phyloP scores from a whole-genome alignment of 192 early-diverging fungal genomes.

The Diversispora eburnea region DNA sequence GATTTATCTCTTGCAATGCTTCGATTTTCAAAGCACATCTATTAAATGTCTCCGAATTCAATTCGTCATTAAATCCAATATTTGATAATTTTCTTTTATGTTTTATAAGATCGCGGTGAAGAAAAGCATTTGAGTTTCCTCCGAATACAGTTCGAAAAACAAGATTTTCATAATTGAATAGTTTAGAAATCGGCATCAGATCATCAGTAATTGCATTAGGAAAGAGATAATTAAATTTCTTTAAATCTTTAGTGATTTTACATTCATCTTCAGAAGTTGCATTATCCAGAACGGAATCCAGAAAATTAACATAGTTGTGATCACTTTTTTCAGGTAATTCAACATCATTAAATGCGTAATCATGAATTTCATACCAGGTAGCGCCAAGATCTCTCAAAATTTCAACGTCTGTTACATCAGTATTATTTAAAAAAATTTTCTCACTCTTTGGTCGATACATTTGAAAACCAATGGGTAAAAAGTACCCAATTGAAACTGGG shows the following conservation, averaged over 20 bases:
- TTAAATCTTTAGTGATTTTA: neutral
- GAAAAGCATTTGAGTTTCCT: neutral
- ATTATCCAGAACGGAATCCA: neutral
- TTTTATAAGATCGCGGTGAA: neutral
- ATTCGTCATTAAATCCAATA: slow-evolving; percentile 8
- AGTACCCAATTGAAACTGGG: neutral
- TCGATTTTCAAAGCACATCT: neutral
- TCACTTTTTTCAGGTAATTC: neutral
- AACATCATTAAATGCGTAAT: neutral
- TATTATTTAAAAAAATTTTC: neutral
- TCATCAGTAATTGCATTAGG: neutral
- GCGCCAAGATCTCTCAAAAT: neutral
- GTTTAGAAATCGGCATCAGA: too few relatives aligned
- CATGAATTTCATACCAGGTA: neutral
- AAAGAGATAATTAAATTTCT: neutral
- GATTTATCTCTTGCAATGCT: neutral
- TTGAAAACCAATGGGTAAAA: neutral
- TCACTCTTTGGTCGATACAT: neutral
- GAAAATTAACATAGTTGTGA: neutral
- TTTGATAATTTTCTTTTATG: neutral
- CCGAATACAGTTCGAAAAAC: slow-evolving; percentile 12
- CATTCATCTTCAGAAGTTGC: neutral
- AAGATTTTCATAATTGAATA: neutral
- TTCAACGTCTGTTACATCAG: too few relatives aligned
- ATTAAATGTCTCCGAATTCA: neutral